Percentiles rank a stretch among this genome's conserved stretches.
phyloP scores from a whole-genome alignment of 148 eudicot species.

The Fagopyrum tataricum region DNA sequence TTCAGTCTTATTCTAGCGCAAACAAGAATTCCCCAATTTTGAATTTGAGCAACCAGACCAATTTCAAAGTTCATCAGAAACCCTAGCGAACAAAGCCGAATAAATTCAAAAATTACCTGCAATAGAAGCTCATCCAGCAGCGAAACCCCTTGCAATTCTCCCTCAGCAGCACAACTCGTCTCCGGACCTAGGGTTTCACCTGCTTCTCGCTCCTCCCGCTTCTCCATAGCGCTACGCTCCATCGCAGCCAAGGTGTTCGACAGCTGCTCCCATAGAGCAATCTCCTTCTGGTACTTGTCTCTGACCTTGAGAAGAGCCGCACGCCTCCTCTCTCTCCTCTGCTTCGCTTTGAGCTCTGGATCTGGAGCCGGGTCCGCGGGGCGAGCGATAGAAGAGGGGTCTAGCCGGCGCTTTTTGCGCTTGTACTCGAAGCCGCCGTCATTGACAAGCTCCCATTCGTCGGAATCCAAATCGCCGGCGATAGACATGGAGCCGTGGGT shows the following conservation, averaged over 20 bases:
- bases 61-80: neutral
- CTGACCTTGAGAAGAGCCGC: conserved; percentile 37
- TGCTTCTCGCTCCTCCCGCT: conserved; percentile 14
- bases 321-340: conserved; percentile 32
- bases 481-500: conserved; percentile 4
- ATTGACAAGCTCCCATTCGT: conserved; percentile 57
- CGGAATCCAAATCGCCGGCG: conserved; percentile 20
- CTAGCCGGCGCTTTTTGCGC: conserved; percentile 48
- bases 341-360: conserved; percentile 34
- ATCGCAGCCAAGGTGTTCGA: conserved; percentile 49
- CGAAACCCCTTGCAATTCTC: conserved; percentile 4
- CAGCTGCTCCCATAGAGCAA: conserved; percentile 55
- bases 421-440: conserved; percentile 66
- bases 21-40: neutral
- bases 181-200: conserved; percentile 3
- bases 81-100: neutral
- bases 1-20: neutral
- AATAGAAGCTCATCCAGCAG: conserved; percentile 19
- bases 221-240: conserved; percentile 26
- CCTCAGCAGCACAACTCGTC: neutral
- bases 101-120: conserved; percentile 20
- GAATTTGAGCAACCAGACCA: neutral
- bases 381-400: conserved; percentile 26
- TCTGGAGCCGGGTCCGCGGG: conserved; percentile 38
- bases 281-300: conserved; percentile 44